Evolutionary conservation across 2,329 filamentous ascomycete genomes (phyloP).

Genomic region (Zopfia rhizophila): DNA sequence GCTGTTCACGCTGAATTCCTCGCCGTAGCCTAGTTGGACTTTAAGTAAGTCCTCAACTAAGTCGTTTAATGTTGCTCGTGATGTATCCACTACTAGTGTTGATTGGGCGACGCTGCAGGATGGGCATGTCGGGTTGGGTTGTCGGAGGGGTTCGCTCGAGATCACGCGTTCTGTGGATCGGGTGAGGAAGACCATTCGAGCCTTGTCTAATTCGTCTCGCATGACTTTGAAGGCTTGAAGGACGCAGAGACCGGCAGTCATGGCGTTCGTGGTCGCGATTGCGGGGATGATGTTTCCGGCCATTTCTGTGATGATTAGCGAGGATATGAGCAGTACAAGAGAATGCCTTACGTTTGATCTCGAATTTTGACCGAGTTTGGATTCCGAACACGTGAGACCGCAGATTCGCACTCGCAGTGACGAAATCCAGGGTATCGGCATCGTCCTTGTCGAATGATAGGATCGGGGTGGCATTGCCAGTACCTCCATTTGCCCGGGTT

Average conservation of each 20-base stretch:
- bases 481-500: slow-evolving; percentile 66
- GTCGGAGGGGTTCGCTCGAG: slow-evolving; percentile 63
- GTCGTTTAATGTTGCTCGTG: slow-evolving; percentile 78
- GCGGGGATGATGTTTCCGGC: slow-evolving; percentile 98
- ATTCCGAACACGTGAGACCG: slow-evolving; percentile 91
- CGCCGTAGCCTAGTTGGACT: slow-evolving; percentile 76
- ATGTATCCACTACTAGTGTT: slow-evolving; percentile 73
- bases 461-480: slow-evolving; percentile 62
- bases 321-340: background rate
- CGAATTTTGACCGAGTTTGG: slow-evolving; percentile 87
- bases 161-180: slow-evolving; percentile 70
- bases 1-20: slow-evolving; percentile 82
- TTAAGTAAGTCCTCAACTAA: slow-evolving; percentile 80
- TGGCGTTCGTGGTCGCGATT: slow-evolving; percentile 97
- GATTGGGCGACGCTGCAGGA: slow-evolving; percentile 82
- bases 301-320: slow-evolving; percentile 72
- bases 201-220: slow-evolving; percentile 71
- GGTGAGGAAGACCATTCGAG: slow-evolving; percentile 88
- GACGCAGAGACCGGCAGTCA: slow-evolving; percentile 92
- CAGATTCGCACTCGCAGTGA: slow-evolving; percentile 88
- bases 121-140: slow-evolving; percentile 83
- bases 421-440: slow-evolving; percentile 92
- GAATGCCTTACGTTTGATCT: slow-evolving; percentile 77
- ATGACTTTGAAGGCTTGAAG: slow-evolving; percentile 93
- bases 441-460: slow-evolving; percentile 98